Conservation (phyloP, 441 rosid genomes). For the Pelargonium citronellum region DNA sequence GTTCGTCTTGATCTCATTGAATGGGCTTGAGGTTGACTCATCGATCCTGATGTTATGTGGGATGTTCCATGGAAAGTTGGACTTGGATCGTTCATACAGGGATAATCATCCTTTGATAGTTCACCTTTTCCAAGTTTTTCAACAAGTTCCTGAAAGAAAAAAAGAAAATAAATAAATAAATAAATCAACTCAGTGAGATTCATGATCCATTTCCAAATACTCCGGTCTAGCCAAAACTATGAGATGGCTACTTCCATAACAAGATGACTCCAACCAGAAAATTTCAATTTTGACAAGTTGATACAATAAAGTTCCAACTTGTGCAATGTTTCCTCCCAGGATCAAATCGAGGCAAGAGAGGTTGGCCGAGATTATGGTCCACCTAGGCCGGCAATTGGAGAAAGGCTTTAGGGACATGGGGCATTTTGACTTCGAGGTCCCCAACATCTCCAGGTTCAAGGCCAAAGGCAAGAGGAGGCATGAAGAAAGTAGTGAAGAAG, state of each 20-base stretch:
- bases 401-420: no score
- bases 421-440: no score
- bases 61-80: conserved; percentile 50
- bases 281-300: not conserved
- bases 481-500: no score
- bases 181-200: not conserved
- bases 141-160: conserved; percentile 62
- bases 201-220: not conserved
- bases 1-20: conserved; percentile 92
- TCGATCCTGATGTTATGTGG: conserved; percentile 35
- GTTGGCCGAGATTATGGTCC: no score
- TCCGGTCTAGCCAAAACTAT: not conserved
- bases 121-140: conserved; percentile 74
- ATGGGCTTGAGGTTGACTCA: conserved; percentile 46
- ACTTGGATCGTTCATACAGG: conserved; percentile 75
- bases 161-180: not conserved
- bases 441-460: no score
- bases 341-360: no score
- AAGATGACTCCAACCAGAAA: not conserved
- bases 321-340: not conserved
- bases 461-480: no score
- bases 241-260: not conserved
- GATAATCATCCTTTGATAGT: conserved; percentile 73
- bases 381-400: no score
- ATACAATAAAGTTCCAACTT: not conserved